These are phyloP conservation scores for Bromus sterilis DNA, from an alignment of 176 grass and related monocot genomes.

Conservation along the genomic window DNA sequence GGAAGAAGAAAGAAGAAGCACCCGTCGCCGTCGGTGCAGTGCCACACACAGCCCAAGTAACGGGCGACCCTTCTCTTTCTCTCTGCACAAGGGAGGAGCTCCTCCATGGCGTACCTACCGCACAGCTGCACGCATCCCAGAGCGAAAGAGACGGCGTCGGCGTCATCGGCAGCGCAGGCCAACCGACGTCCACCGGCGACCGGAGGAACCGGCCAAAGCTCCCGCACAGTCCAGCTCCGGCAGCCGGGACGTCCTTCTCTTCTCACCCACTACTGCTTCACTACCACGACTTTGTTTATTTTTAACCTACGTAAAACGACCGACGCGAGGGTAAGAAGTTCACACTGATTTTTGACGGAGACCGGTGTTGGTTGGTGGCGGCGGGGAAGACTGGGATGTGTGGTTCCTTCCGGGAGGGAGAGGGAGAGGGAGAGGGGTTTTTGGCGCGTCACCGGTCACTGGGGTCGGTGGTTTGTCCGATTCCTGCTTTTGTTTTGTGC, in stretches of 20 bases:
- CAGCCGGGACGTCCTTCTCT: background rate
- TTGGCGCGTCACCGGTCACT: background rate
- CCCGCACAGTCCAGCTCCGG: constrained; percentile 13
- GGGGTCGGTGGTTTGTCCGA: constrained; percentile 8
- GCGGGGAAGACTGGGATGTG: background rate
- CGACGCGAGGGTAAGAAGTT: no score
- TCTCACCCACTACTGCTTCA: background rate
- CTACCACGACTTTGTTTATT: no score
- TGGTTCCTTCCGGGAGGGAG: constrained; percentile 16
- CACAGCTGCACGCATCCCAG: background rate
- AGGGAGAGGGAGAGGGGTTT: background rate
- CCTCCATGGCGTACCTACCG: no score
- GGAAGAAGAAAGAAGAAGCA: background rate
- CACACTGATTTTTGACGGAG: background rate
- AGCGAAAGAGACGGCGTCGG: background rate
- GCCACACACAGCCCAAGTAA: background rate
- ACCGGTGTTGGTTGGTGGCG: constrained; percentile 11
- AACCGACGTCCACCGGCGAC: background rate
- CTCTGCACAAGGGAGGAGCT: background rate
- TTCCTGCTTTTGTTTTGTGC: constrained; percentile 5
- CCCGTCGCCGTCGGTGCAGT: background rate
- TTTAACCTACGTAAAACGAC: no score
- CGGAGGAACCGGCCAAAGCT: constrained; percentile 10
- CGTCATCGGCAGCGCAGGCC: background rate
- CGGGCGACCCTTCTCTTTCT: background rate